Evolutionary conservation across 345 rosid species (phyloP).

Genomic region (Eucalyptus fibrosa): DNA sequence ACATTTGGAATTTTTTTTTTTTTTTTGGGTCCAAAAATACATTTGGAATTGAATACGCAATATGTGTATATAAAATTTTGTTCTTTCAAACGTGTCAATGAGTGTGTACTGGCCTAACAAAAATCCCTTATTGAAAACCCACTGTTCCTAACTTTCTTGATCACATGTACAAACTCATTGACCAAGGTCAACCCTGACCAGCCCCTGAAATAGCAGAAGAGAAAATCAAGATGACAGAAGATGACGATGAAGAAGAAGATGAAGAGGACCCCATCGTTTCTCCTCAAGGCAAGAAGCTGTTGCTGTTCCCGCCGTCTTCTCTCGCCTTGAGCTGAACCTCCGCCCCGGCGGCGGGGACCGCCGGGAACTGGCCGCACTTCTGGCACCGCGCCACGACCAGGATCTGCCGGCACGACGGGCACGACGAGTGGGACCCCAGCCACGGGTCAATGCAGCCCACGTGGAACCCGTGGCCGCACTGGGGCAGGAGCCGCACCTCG

Average conservation of each 20-base stretch:
- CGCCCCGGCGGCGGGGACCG: neutral
- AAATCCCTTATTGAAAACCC: neutral
- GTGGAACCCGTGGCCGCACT: constrained; percentile 32
- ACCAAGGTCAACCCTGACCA: neutral
- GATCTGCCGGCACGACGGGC: constrained; percentile 33
- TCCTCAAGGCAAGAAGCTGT: constrained; percentile 15
- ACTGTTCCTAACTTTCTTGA: neutral
- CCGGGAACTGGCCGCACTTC: constrained; percentile 21
- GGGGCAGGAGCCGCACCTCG: constrained; percentile 20
- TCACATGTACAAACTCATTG: neutral
- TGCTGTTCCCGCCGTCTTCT: neutral
- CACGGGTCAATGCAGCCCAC: constrained; percentile 29
- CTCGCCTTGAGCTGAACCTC: constrained; percentile 1
- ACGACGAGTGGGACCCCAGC: constrained; percentile 28
- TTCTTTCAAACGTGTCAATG: neutral
- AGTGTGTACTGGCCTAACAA: neutral
- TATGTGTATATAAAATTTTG: neutral
- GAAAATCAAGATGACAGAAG: neutral
- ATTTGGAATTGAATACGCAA: neutral
- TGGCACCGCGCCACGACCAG: constrained; percentile 16
- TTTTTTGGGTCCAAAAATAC: too few relatives aligned
- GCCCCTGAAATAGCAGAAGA: neutral
- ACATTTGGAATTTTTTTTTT: neutral
- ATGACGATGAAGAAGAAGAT: neutral
- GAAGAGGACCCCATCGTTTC: neutral